Evolutionary conservation across 75 land plant genomes (phyloP).

Genomic region (Adiantum capillusveneris): DNA sequence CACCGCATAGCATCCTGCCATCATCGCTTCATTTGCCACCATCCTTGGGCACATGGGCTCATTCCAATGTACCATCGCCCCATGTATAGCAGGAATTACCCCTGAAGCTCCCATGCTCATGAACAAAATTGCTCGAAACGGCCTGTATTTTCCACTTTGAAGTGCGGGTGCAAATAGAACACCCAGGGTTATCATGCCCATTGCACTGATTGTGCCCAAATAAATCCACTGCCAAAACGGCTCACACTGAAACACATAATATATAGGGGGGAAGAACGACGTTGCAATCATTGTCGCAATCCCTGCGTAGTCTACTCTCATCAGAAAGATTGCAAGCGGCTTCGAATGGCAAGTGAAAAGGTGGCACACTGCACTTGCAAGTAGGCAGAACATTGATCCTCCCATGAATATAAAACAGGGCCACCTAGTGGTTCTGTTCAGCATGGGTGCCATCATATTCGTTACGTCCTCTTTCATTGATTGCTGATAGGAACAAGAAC

Average conservation of each 20-base stretch:
- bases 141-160: slow-evolving; percentile 40
- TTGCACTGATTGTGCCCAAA: slow-evolving; percentile 39
- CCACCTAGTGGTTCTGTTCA: slow-evolving; percentile 40
- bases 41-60: slow-evolving; percentile 28
- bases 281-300: slow-evolving; percentile 66
- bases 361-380: slow-evolving; percentile 58
- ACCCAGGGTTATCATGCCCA: slow-evolving; percentile 42
- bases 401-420: slow-evolving; percentile 66
- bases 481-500: not conserved
- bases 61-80: slow-evolving; percentile 39
- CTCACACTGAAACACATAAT: slow-evolving; percentile 59
- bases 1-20: slow-evolving; percentile 45
- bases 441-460: not conserved
- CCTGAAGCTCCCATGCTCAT: slow-evolving; percentile 70
- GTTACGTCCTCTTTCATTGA: not conserved
- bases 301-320: slow-evolving; percentile 76
- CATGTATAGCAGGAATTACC: slow-evolving; percentile 58
- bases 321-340: slow-evolving; percentile 41
- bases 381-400: slow-evolving; percentile 67
- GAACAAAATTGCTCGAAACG: slow-evolving; percentile 52
- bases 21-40: slow-evolving; percentile 46
- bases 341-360: slow-evolving; percentile 69
- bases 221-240: slow-evolving; percentile 41
- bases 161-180: slow-evolving; percentile 49
- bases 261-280: slow-evolving; percentile 75